Base-by-base conservation (phyloP, 108 stramenopile genomes). In the Pseudonitzschia delicatissima region DNA sequence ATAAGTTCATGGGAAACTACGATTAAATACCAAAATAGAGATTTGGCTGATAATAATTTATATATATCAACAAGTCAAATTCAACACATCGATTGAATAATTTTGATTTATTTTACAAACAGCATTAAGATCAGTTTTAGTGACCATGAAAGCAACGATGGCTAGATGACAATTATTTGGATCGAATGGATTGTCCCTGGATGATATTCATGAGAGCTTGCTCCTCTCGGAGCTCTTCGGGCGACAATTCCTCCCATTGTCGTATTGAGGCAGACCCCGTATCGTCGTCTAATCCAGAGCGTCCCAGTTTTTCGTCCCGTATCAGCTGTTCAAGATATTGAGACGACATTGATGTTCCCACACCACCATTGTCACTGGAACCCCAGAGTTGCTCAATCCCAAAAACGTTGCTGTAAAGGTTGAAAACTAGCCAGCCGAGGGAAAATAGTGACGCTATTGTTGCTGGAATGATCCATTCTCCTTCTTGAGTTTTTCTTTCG, bases 1-100 rank as follows among this genome's bases (percentile, higher is more conserved):
- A 96, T 76, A 79, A 74, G 39, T 51, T 96, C 50, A 96, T 96
- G 96, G 90, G 90, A 23, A 74, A 82, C 28, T 81, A 88, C 42
- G 78, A 73, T 57, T 68, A 39, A 32, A 49, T 2, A 2, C 21
- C n/a, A 21, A 45, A n/a, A 15, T 1, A 48, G 47, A 17, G 47
- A 17, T 21, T 21, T 3, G 47, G n/a, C 42, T 12, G 13, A 44
- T 44, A n/a, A n/a, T n/a, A n/a, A n/a, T n/a, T n/a, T n/a, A n/a
- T n/a, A n/a, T n/a, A n/a, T 21, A 23, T 21, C 2, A 48, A 18
- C 47, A 21, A 48, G 20, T 2, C 13, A 48, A 44, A 44, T 44
- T 13, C 42, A 44, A 3, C n/a, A 6, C 42, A 44, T 6, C n/a
- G 2, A n/a, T 44, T 44, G 2, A 44, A 44, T n/a, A 44, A 44